These are phyloP conservation scores for Fusarium penzigii DNA, from an alignment of 2,329 filamentous ascomycete genomes.

Conservation along the genomic window DNA sequence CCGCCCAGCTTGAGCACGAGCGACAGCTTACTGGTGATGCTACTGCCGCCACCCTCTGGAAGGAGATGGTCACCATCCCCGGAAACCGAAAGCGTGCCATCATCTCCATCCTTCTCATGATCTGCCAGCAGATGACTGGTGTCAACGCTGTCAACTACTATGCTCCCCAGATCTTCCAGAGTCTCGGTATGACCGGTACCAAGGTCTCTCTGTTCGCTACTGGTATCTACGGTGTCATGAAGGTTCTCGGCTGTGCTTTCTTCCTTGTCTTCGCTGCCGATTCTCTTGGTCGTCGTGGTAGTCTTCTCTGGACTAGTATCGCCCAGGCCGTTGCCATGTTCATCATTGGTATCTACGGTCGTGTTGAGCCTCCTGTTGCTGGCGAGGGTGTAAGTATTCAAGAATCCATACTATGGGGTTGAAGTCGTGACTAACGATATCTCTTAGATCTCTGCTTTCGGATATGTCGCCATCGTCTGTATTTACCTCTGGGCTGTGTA, in stretches of 20 bases:
- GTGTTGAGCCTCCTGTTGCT: constrained; percentile 57
- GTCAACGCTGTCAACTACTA: constrained; percentile 60
- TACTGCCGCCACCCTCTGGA: constrained; percentile 57
- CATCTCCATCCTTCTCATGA: constrained; percentile 61
- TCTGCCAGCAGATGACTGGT: constrained; percentile 76
- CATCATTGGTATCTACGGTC: constrained; percentile 71
- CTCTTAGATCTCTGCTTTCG: constrained; percentile 58
- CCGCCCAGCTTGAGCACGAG: constrained; percentile 63
- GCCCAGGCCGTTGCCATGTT: constrained; percentile 65
- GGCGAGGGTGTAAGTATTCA: constrained; percentile 44
- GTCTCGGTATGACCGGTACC: constrained; percentile 60
- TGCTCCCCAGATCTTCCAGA: constrained; percentile 67
- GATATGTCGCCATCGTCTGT: constrained; percentile 69
- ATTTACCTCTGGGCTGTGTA: constrained; percentile 69
- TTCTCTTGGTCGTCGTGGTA: constrained; percentile 63
- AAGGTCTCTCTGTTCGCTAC: constrained; percentile 68
- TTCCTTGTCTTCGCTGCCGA: constrained; percentile 71
- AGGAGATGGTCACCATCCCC: constrained; percentile 62
- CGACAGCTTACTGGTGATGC: constrained; percentile 56
- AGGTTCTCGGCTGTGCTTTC: constrained; percentile 61
- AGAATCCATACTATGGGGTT: not conserved
- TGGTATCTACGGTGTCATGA: constrained; percentile 72
- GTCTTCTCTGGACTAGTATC: constrained; percentile 64
- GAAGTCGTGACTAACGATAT: not conserved
- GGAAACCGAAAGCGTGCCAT: constrained; percentile 65